Percentiles rank a stretch among this genome's conserved stretches.
Evolutionary conservation across 225 moss, liverwort and hornwort genomes (phyloP).

Genomic region (Sphagnum contortum): DNA sequence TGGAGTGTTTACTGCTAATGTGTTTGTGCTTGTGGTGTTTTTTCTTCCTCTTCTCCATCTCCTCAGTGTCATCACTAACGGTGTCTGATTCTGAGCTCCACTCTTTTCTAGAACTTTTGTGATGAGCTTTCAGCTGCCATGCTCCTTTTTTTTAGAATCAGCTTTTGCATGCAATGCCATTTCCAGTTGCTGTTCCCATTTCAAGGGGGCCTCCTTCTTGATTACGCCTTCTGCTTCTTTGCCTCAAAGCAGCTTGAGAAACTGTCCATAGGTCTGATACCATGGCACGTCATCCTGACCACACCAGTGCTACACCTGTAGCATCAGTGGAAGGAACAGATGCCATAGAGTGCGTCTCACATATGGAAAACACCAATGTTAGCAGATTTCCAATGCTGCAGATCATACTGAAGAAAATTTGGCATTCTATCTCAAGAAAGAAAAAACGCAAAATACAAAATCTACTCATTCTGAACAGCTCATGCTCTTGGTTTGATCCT

Average conservation of each 20-base stretch:
- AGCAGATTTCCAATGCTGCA: conserved; percentile 18
- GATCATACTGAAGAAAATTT: no score
- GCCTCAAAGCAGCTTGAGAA: conserved; percentile 53
- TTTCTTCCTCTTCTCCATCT: conserved; percentile 10
- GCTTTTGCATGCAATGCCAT: conserved; percentile 17
- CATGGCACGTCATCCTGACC: conserved; percentile 2
- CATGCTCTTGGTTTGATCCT: no score
- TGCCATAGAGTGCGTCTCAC: conserved; percentile 64
- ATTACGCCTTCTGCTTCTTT: conserved; percentile 44
- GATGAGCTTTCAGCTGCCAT: conserved; percentile 7
- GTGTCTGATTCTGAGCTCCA: conserved; percentile 11
- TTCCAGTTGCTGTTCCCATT: conserved; percentile 50
- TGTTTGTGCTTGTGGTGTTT: conserved; percentile 12
- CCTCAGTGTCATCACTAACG: conserved; percentile 6
- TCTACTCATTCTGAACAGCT: no score
- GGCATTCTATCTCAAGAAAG: no score
- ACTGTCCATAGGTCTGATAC: conserved; percentile 33
- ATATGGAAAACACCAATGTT: conserved; percentile 50
- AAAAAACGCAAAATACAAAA: no score
- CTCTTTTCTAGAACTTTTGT: conserved; percentile 5
- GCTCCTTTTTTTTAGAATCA: conserved; percentile 7
- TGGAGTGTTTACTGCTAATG: conserved; percentile 8
- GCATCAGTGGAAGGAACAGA: conserved; percentile 42
- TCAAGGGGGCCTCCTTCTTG: conserved; percentile 53
- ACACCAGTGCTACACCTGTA: conserved; percentile 36